Conservation (phyloP, 108 stramenopile genomes). For the Aurantiochytrium sp. region DNA sequence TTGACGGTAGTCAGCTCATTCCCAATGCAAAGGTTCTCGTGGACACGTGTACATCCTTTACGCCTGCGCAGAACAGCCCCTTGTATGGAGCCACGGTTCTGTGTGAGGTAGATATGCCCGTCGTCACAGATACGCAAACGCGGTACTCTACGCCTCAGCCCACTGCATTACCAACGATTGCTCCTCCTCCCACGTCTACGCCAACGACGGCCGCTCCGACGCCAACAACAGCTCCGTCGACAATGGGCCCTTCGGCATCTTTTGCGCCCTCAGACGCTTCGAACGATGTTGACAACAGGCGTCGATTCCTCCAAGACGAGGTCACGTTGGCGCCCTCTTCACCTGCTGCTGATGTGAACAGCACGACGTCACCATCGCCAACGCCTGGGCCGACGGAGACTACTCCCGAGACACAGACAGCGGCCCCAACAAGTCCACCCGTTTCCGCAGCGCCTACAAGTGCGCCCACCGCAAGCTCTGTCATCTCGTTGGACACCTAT, state of each 20-base stretch:
- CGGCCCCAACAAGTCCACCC: neutral
- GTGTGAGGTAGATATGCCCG: neutral
- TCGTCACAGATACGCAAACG: neutral
- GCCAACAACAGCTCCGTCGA: neutral
- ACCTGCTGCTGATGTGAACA: too few species aligned
- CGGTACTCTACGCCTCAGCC: neutral
- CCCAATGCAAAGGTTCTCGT: neutral
- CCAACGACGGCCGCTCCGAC: neutral
- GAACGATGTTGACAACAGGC: too few species aligned
- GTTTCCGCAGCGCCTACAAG: neutral
- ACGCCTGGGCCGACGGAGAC: neutral
- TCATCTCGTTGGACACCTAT: neutral
- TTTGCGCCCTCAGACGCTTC: too few species aligned
- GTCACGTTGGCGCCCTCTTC: too few species aligned
- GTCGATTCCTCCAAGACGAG: too few species aligned
- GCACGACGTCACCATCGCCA: neutral
- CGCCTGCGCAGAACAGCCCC: neutral
- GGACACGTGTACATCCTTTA: neutral
- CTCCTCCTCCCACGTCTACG: neutral
- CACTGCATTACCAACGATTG: neutral
- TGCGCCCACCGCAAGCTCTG: neutral
- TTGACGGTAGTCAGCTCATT: slow-evolving; percentile 6
- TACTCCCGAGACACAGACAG: neutral
- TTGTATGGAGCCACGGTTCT: neutral
- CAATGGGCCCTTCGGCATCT: neutral